Evolutionary conservation across 2,329 filamentous ascomycete species (phyloP), one percentile per base, ranked within the genome.

Genomic region (Fusarium caatingaense): DNA sequence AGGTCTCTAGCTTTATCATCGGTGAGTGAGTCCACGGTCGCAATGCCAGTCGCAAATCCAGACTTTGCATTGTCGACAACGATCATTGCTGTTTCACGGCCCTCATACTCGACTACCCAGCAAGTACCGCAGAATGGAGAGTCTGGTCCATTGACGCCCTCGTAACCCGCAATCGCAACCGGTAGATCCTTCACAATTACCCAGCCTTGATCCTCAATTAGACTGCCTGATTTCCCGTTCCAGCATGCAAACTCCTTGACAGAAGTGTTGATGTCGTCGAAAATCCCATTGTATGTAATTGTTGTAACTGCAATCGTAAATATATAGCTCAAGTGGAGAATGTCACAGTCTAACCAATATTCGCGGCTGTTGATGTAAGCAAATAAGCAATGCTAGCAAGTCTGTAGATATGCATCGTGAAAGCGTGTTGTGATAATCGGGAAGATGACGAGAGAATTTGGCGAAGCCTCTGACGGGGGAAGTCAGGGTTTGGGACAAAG

Each of bases 1-100:
- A n/a, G 18, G 3, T 37, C 1, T 7, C 0, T 37, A n/a, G 34
- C 34, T 0, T n/a, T 11, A 12, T 0, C 34, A 2, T 1, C 18
- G 0, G 34, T 37, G 1, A 37, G 0, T 7, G 34, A n/a, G 1
- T 37, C 3, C 34, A 37, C 1, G 1, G 34, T 37, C 0, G 0
- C 0, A 0, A 37, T 37, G 0, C 1, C 18, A 12, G 34, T 37
- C 0, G 18, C 3, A 4, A 37, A 12, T 0, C 34, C 34, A 12
- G 34, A 37, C 18, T 37, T 37, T n/a, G 34, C 34, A 6, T 6
- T n/a, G 10, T 37, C 34, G 18, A 37, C 0, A 6, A 37, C 34
- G 10, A 37, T 12, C 18, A 37, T 37, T 2, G 5, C 1, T n/a
- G 1, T 37, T 3, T n/a, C 0, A 37, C 3, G 3, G 2, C 34